Percentiles rank a stretch among this genome's conserved stretches.
phyloP scores from a whole-genome alignment of 2,329 filamentous ascomycete genomes.

The Microthyrium microscopicum region DNA sequence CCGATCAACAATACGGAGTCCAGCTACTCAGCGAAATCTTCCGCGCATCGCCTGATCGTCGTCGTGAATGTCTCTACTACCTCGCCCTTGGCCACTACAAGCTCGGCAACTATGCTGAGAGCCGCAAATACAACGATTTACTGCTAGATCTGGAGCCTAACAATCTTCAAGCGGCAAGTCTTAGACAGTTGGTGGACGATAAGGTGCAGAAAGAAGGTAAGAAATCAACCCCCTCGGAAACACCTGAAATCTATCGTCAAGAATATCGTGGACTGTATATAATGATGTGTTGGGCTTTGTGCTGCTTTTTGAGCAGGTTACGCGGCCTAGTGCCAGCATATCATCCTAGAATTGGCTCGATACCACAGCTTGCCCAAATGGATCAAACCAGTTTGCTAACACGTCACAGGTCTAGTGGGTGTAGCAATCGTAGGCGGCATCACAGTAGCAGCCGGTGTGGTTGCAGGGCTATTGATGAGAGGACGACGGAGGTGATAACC shows the following conservation, averaged over 20 bases:
- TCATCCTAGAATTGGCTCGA: too few relatives aligned
- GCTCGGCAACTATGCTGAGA: slow-evolving; percentile 92
- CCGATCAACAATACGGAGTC: slow-evolving; percentile 87
- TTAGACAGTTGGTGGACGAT: slow-evolving; percentile 81
- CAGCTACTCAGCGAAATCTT: slow-evolving; percentile 93
- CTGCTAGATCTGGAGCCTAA: slow-evolving; percentile 78
- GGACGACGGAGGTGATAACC: slow-evolving; percentile 49
- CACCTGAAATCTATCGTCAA: too few relatives aligned
- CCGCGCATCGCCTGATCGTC: slow-evolving; percentile 76
- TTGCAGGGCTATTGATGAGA: slow-evolving; percentile 73
- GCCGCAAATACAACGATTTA: slow-evolving; percentile 83
- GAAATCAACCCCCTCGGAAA: too few relatives aligned
- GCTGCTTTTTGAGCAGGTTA: too few relatives aligned
- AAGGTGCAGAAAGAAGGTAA: slow-evolving; percentile 92
- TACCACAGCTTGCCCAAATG: too few relatives aligned
- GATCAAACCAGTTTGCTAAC: too few relatives aligned
- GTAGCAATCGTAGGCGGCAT: slow-evolving; percentile 90
- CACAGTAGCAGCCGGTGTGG: slow-evolving; percentile 80
- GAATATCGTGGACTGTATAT: too few relatives aligned
- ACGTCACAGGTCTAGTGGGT: slow-evolving; percentile 75
- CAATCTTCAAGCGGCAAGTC: slow-evolving; percentile 78
- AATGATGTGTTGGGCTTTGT: too few relatives aligned
- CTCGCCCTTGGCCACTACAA: slow-evolving; percentile 96
- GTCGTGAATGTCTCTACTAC: slow-evolving; percentile 96
- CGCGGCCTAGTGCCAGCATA: too few relatives aligned